Evolutionary conservation across 2,329 filamentous ascomycete species (phyloP), one percentile per base, ranked within the genome.

Genomic region (Neonectria neomacrospora): DNA sequence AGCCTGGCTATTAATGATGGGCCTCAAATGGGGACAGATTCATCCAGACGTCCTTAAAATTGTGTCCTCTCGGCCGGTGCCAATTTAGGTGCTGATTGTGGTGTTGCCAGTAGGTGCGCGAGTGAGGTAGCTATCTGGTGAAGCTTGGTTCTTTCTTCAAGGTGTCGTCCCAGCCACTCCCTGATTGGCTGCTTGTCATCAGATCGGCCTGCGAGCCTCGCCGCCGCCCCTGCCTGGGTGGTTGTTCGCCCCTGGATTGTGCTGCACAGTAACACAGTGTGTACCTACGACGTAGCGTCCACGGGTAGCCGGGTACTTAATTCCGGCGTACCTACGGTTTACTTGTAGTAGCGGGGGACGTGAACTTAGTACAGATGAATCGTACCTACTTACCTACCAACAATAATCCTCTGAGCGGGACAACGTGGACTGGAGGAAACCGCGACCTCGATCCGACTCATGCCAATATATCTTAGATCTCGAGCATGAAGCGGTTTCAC

Each of bases 181-280:
- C 47, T 75, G 67, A 75, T 75, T 75, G 73, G 73, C 56, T 61
- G 60, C 39, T 45, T 63, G 58, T 53, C 50, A 70, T 34, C 39
- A 5, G 48, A 28, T 56, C 48, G 52, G 39, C 26, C 48, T 55
- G 37, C 26, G 47, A 50, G 47, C 28, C 52, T 42, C 41, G 37
- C 52, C 20, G 32, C 18, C 12, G 44, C 54, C 26, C 58, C 37
- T 55, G 53, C 41, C 41, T 18, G 53, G 53, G 30, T 30, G 28
- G 39, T 47, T 26, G 22, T 62, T 53, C 54, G 42, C 60, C 60
- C 60, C 60, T 63, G 54, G 48, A 58, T 54, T 54, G 14, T 42
- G 34, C 50, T 53, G 28, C 48, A 28, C 20, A 30, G 37, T 41
- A 11, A n/a, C 37, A 41, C 37, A 18, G 37, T 41, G 37, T 41